phyloP scores from a whole-genome alignment of 306 rosid genomes.

The Begonia masoniana region DNA sequence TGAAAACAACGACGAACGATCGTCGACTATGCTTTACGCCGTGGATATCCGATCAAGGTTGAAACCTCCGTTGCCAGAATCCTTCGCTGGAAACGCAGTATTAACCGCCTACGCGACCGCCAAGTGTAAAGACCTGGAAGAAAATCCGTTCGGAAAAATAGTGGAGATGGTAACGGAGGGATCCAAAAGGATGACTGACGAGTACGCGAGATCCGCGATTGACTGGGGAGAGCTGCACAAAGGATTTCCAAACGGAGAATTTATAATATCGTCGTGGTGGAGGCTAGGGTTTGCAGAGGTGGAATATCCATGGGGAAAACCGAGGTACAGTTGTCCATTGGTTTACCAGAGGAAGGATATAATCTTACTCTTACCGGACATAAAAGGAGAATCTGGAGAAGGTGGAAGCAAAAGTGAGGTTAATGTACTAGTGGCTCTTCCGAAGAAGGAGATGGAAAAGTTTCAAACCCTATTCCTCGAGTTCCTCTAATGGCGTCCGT shows the following conservation, averaged over 20 bases:
- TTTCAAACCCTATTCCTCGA: slow-evolving; percentile 26
- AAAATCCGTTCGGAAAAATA: slow-evolving; percentile 19
- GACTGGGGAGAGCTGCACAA: slow-evolving; percentile 58
- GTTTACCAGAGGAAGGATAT: slow-evolving; percentile 49
- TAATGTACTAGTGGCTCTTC: slow-evolving; percentile 44
- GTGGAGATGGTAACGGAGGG: slow-evolving; percentile 58
- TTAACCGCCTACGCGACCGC: slow-evolving; percentile 31
- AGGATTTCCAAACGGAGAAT: slow-evolving; percentile 64
- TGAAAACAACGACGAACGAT: slow-evolving; percentile 9
- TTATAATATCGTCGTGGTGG: slow-evolving; percentile 81
- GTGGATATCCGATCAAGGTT: slow-evolving; percentile 43
- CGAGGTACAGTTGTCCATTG: slow-evolving; percentile 55
- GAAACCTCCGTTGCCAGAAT: slow-evolving; percentile 30
- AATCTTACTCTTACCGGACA: slow-evolving; percentile 46
- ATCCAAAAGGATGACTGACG: slow-evolving; percentile 38
- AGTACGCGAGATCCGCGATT: slow-evolving; percentile 46
- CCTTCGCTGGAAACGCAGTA: slow-evolving; percentile 41
- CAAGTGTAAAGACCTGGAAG: slow-evolving; percentile 22
- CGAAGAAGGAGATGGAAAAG: slow-evolving; percentile 37
- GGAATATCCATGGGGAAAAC: slow-evolving; percentile 78
- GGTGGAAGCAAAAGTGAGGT: slow-evolving; percentile 22
- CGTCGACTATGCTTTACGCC: slow-evolving; percentile 43
- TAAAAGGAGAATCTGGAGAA: slow-evolving; percentile 4
- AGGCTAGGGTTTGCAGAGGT: slow-evolving; percentile 57
- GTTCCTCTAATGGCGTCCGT: slow-evolving; percentile 6